Percentiles rank a stretch among this genome's conserved stretches.
Evolutionary conservation across 768 basidiomycete species (phyloP).

Genomic region (Leccinellum albellum): DNA sequence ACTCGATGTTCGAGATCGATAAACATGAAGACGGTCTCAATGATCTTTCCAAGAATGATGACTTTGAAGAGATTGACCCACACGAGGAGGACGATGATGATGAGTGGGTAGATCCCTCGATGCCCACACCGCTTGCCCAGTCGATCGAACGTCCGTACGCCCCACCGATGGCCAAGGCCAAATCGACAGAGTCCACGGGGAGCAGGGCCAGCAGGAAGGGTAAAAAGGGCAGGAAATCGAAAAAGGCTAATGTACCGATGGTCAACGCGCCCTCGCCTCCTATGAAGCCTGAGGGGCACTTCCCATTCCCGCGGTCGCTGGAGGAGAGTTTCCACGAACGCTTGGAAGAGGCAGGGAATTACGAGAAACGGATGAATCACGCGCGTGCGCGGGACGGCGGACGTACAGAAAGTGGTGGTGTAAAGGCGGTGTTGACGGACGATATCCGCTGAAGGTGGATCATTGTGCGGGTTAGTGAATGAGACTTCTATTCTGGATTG

Average conservation of each 20-base stretch:
- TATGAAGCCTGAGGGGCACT: constrained; percentile 38
- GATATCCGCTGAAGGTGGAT: constrained; percentile 20
- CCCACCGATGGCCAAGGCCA: constrained; percentile 24
- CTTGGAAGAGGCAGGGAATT: constrained; percentile 23
- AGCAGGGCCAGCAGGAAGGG: constrained; percentile 25
- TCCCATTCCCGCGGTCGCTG: constrained; percentile 61
- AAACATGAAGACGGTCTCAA: constrained; percentile 16
- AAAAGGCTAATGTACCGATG: constrained; percentile 34
- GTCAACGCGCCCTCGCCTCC: constrained; percentile 37
- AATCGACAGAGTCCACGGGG: constrained; percentile 26
- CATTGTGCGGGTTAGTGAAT: constrained; percentile 4
- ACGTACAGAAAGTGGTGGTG: constrained; percentile 83
- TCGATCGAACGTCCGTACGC: constrained; percentile 24
- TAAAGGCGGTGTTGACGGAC: constrained; percentile 63
- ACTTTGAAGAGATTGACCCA: constrained; percentile 27
- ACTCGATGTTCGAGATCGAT: constrained; percentile 27
- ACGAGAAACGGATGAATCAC: constrained; percentile 61
- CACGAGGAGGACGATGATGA: constrained; percentile 39
- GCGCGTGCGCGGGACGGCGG: constrained; percentile 76
- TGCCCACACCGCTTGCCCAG: constrained; percentile 37
- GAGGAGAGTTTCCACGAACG: constrained; percentile 34
- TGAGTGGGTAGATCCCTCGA: constrained; percentile 68
- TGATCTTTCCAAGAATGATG: constrained; percentile 28
- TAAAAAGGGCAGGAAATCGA: constrained; percentile 37
- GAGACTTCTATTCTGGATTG: constrained; percentile 11